phyloP scores from a whole-genome alignment of 495 filamentous ascomycete species.

The Neurospora intermedia region DNA sequence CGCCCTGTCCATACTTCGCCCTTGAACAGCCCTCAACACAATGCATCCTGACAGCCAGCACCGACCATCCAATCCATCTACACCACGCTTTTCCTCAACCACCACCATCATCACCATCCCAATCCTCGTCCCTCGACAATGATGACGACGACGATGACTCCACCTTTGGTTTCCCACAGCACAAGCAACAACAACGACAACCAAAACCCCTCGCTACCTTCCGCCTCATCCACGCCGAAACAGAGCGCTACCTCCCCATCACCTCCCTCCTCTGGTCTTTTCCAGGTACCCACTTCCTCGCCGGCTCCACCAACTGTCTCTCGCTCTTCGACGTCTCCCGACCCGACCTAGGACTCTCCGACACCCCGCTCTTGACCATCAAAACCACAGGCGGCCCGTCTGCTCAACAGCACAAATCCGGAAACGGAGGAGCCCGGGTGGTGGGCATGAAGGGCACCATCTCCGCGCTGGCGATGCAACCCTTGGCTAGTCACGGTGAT shows the following conservation, averaged over 20 bases:
- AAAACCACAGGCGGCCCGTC: conserved; percentile 55
- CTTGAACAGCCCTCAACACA: conserved; percentile 57
- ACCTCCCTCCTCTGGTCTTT: conserved; percentile 61
- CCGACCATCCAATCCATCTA: conserved; percentile 69
- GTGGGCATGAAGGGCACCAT: conserved; percentile 79
- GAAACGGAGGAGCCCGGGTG: conserved; percentile 43
- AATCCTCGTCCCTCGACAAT: background rate
- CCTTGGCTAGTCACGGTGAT: conserved; percentile 12
- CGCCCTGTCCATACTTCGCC: conserved; percentile 63
- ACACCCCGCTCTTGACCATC: conserved; percentile 48
- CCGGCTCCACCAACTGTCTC: conserved; percentile 63
- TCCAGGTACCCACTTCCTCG: conserved; percentile 52
- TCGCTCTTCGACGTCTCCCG: conserved; percentile 68
- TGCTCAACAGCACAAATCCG: conserved; percentile 55
- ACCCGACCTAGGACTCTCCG: conserved; percentile 31
- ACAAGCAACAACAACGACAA: conserved; percentile 6
- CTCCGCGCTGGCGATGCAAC: conserved; percentile 45
- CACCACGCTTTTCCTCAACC: conserved; percentile 25
- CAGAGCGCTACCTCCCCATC: conserved; percentile 69
- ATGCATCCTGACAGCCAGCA: conserved; percentile 52
- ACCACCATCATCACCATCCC: background rate
- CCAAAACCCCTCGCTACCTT: conserved; percentile 46
- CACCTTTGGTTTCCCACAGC: too few species aligned
- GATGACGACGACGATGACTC: background rate
- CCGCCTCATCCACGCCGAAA: conserved; percentile 58